A percentile compares a stretch with the other conserved stretches of the same genome.
Evolutionary conservation across 768 basidiomycete species (phyloP).

Genomic region (Tulasnella sp.): DNA sequence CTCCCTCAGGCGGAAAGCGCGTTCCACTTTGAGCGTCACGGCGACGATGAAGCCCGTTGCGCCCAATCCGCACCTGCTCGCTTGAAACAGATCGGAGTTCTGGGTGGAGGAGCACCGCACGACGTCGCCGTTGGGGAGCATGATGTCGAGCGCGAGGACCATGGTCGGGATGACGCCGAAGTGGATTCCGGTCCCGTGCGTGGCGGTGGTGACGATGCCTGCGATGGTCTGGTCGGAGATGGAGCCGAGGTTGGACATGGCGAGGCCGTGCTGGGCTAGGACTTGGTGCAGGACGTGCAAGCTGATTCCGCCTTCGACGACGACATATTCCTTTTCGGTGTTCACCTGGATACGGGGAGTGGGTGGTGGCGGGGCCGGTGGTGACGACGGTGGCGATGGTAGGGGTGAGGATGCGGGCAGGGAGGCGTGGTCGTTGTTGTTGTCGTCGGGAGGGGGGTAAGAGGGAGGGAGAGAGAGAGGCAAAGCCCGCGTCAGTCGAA

Average conservation of each 20-base stretch:
- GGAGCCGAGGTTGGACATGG: slow-evolving; percentile 87
- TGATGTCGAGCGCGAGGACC: slow-evolving; percentile 60
- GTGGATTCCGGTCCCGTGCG: slow-evolving; percentile 79
- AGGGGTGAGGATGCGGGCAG: background rate
- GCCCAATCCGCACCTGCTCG: slow-evolving; percentile 85
- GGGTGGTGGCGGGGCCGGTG: background rate
- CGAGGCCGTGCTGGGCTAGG: slow-evolving; percentile 56
- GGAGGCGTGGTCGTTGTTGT: background rate
- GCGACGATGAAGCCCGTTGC: slow-evolving; percentile 78
- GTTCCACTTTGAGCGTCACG: slow-evolving; percentile 67
- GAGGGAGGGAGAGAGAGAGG: slow-evolving; percentile 1
- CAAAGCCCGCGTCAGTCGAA: slow-evolving; percentile 19
- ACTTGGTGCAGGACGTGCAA: slow-evolving; percentile 60
- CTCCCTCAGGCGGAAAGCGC: slow-evolving; percentile 72
- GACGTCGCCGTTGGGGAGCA: slow-evolving; percentile 64
- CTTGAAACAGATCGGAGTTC: slow-evolving; percentile 71
- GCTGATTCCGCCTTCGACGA: slow-evolving; percentile 68
- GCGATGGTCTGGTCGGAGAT: slow-evolving; percentile 94
- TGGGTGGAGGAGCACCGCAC: slow-evolving; percentile 45
- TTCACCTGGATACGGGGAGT: slow-evolving; percentile 43
- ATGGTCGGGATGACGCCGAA: slow-evolving; percentile 75
- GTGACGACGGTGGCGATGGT: background rate
- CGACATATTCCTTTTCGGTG: slow-evolving; percentile 49
- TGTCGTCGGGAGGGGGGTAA: background rate
- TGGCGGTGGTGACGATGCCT: slow-evolving; percentile 86